phyloP scores from a whole-genome alignment of 2,329 filamentous ascomycete genomes.

The Fusarium paranaense region DNA sequence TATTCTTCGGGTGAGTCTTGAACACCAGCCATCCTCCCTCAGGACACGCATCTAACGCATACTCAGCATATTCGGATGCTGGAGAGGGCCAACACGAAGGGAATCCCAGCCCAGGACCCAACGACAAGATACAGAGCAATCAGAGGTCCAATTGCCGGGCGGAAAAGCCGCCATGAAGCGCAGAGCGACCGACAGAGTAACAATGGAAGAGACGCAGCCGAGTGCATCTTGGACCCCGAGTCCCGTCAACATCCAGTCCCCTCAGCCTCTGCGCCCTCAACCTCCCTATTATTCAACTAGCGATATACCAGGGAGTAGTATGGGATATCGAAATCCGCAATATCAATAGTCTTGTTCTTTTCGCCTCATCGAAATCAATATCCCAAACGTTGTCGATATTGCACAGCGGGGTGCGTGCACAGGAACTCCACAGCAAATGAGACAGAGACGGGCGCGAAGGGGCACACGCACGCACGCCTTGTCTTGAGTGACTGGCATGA shows the following conservation, averaged over 20 bases:
- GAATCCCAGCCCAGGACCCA: not conserved
- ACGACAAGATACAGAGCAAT: not conserved
- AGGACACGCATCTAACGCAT: not conserved
- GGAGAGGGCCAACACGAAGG: not conserved
- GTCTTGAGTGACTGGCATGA: constrained; percentile 26
- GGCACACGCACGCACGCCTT: not conserved
- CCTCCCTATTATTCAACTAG: not conserved
- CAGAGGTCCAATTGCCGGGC: not conserved
- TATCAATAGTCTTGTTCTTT: constrained; percentile 12
- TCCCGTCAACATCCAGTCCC: not conserved
- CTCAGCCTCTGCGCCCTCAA: not conserved
- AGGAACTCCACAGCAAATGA: constrained; percentile 25
- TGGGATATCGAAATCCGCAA: constrained; percentile 31
- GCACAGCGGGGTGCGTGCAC: not conserved
- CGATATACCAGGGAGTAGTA: constrained; percentile 18
- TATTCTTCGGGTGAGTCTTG: constrained; percentile 25
- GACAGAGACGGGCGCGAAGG: constrained; percentile 15
- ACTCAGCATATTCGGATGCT: constrained; percentile 23
- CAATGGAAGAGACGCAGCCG: not conserved
- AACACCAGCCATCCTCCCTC: not conserved
- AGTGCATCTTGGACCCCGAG: not conserved
- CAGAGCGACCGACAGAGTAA: not conserved
- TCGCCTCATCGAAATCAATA: constrained; percentile 5
- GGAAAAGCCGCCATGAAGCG: not conserved
- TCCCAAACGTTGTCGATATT: constrained; percentile 1